Conservation (phyloP, 257 asterid genomes). For the Echium plantagineum region DNA sequence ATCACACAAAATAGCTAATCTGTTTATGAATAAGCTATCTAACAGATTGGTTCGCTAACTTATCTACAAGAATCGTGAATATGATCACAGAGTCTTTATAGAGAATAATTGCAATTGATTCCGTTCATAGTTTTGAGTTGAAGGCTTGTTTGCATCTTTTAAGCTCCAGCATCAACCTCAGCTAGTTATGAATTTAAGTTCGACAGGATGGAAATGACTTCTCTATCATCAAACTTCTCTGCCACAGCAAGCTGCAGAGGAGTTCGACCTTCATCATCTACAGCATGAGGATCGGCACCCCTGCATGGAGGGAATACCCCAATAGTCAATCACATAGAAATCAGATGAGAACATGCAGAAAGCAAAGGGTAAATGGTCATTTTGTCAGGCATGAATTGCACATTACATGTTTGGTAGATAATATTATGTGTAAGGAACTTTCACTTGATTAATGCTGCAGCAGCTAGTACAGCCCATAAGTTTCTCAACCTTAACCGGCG, state of each 20-base stretch:
- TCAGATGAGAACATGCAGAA: background rate
- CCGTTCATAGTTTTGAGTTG: conserved; percentile 7
- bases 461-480: too few species aligned
- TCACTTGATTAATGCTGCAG: background rate
- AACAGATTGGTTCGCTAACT: conserved; percentile 12
- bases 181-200: conserved; percentile 23
- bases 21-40: conserved; percentile 1
- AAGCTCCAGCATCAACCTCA: conserved; percentile 6
- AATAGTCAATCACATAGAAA: background rate
- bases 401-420: background rate
- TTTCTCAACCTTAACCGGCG: too few species aligned
- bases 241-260: conserved; percentile 52
- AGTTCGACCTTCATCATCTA: conserved; percentile 55
- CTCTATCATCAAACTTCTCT: conserved; percentile 50
- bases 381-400: background rate
- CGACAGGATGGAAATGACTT: conserved; percentile 54
- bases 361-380: background rate
- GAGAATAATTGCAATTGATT: conserved; percentile 12
- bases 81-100: too few species aligned
- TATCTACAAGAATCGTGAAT: background rate
- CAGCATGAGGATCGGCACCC: conserved; percentile 80
- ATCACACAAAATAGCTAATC: background rate
- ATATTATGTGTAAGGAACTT: background rate
- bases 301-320: conserved; percentile 19
- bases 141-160: conserved; percentile 4